Evolutionary conservation across 257 asterid genomes (phyloP), one percentile per base, ranked within the genome.

Genomic region (Fraxinus quadrangulata): DNA sequence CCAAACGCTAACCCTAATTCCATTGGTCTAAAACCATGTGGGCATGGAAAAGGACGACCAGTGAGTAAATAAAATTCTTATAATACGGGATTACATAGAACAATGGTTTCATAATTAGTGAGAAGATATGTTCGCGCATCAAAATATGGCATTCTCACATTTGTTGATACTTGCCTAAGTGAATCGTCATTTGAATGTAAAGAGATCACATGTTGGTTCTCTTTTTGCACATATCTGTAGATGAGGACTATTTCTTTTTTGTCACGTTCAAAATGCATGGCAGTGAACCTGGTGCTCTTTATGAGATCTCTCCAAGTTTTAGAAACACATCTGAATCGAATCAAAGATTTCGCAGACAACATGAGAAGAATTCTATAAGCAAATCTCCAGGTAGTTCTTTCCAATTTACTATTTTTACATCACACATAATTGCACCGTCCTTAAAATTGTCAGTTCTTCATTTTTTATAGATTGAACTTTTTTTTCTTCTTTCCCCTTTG

Each of bases 61-160:
- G 81, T 77, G 24, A 78, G 75, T 16, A 30, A 21, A 23, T 33
- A 34, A 12, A 47, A 72, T 49, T 78, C 68, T 54, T 70, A 54
- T 1, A 51, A 33, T 0, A 75, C 71, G 0, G 81, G 81, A 40
- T 82, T 82, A 21, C 39, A 63, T 17, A 75, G 28, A 12, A 70
- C 33, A 10, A 69, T 51, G 12, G 5, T n/a, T 1, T 13, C 3
- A 5, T 6, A 0, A 26, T 17, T 1, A 5, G 14, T 5, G 36
- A 75, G 13, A 5, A 74, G 0, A 4, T 8, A 2, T 19, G 9
- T 3, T 12, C 0, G 17, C 5, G 28, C 9, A 14, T 9, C 36
- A 73, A 51, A 14, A 49, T 63, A 23, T 63, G 68, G 34, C 3
- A 63, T 24, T 63, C 17, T 63, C 34, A 63, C 12, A 3, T 63